Base-by-base conservation (phyloP, 2,329 filamentous ascomycete genomes). In the Waltergamsia citrina region DNA sequence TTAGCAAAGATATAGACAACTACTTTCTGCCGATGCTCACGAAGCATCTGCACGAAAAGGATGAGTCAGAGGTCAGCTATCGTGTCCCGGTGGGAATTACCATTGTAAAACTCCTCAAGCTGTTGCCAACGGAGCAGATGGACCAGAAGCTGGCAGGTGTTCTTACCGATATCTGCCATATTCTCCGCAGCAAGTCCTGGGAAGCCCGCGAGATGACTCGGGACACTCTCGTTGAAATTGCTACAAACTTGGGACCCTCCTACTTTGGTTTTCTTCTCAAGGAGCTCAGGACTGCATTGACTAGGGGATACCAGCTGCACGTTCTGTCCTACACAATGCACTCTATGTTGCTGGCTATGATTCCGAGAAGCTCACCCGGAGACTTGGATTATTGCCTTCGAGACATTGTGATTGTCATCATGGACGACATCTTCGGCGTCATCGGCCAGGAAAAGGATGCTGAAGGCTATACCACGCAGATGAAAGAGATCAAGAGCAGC, bases 401-500 rank as follows among this genome's bases (percentile, higher is more conserved):
- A 4, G 71, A 81, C 9, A 78, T 96, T 28, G 78, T 93, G 29
- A 71, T 76, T 2, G 76, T 98, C 28, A 81, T 96, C 42, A 92
- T 98, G 85, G 92, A 98, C 49, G 93, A 98, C 52, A 92, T 93
- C 10, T 98, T 98, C 51, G 93, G 93, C 20, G 76, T 78, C 6
- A 82, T 83, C 22, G 92, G 92, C 3, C 84, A 94, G 59, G 90
- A 98, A 52, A 98, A 98, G 58, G 92, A 98, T 48, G 90, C 90
- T 0, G 87, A 95, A 47, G 92, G 88, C 34, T 98, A 98, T 54
- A 81, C 82, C 36, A 94, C 79, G 53, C 84, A 90, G 57, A 95
- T 93, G 81, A 94, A 93, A 57, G 92, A 98, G 60, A 81, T 98
- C 37, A 96, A 94, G 65, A 92, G 85, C 57, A 95, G 85, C 66